phyloP scores from a whole-genome alignment of 495 filamentous ascomycete species.

The Aspergillus sparsus region DNA sequence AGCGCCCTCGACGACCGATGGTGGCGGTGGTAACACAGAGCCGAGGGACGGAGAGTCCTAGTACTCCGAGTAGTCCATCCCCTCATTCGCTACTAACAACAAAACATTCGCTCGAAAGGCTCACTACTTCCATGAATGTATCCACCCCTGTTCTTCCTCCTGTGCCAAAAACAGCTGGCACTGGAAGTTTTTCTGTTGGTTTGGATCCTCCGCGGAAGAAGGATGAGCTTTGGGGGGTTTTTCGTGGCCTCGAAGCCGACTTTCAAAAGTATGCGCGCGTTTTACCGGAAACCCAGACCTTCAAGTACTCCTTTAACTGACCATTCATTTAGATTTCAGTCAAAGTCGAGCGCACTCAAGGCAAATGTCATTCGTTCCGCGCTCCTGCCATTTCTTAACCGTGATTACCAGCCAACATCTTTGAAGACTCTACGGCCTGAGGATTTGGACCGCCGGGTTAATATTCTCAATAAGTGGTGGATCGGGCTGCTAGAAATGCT shows the following conservation, averaged over 20 bases:
- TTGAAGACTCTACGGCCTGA: slow-evolving; percentile 69
- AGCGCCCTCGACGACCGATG: slow-evolving; percentile 54
- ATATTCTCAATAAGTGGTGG: slow-evolving; percentile 95
- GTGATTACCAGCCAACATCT: slow-evolving; percentile 69
- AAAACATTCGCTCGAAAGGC: slow-evolving; percentile 60
- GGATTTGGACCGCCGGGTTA: slow-evolving; percentile 81
- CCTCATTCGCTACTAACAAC: slow-evolving; percentile 56
- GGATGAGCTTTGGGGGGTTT: slow-evolving; percentile 89
- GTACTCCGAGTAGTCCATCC: slow-evolving; percentile 46
- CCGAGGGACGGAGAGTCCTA: slow-evolving; percentile 38
- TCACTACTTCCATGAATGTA: slow-evolving; percentile 49
- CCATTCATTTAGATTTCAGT: slow-evolving; percentile 60
- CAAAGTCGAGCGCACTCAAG: slow-evolving; percentile 74
- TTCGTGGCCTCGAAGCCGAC: slow-evolving; percentile 78
- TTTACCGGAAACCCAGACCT: not conserved
- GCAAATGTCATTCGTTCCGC: slow-evolving; percentile 75
- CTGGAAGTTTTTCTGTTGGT: slow-evolving; percentile 39
- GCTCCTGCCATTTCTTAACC: slow-evolving; percentile 81
- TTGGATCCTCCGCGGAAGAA: slow-evolving; percentile 57
- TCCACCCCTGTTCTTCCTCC: slow-evolving; percentile 52
- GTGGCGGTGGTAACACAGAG: slow-evolving; percentile 52
- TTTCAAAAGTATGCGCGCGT: slow-evolving; percentile 64
- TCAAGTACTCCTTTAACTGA: not conserved
- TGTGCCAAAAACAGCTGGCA: slow-evolving; percentile 46
- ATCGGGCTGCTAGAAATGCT: slow-evolving; percentile 84